Evolutionary conservation across 2,329 filamentous ascomycete species (phyloP).

Genomic region (Hirsutella minnesotensis): DNA sequence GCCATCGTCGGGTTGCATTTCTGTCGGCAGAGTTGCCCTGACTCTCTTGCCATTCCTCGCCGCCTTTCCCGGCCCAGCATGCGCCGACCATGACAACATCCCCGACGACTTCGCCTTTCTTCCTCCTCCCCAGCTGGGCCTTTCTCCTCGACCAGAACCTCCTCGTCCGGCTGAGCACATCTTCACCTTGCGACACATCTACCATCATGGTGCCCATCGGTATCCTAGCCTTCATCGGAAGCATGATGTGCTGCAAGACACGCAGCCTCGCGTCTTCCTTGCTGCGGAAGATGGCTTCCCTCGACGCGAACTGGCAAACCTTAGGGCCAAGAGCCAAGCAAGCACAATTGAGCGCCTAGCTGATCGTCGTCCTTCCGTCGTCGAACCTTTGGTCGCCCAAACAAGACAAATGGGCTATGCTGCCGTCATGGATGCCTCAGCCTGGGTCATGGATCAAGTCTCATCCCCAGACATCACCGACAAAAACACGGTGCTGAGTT

Average conservation of each 20-base stretch:
- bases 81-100: conserved; percentile 19
- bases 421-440: conserved; percentile 55
- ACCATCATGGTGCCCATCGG: conserved; percentile 76
- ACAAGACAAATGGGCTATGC: conserved; percentile 58
- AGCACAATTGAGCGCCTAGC: conserved; percentile 68
- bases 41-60: conserved; percentile 55
- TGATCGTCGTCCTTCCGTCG: conserved; percentile 62
- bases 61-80: conserved; percentile 32
- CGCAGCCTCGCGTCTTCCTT: conserved; percentile 41
- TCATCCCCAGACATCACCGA: conserved; percentile 72
- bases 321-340: conserved; percentile 52
- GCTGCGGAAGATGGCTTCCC: conserved; percentile 45
- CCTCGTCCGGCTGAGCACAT: conserved; percentile 40
- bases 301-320: conserved; percentile 35
- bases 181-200: conserved; percentile 74
- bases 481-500: conserved; percentile 68
- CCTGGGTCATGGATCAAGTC: conserved; percentile 75
- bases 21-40: conserved; percentile 51
- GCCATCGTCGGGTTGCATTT: conserved; percentile 29
- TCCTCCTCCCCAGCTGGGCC: conserved; percentile 24
- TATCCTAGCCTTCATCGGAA: conserved; percentile 68
- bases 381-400: conserved; percentile 68
- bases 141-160: conserved; percentile 29
- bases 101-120: conserved; percentile 30
- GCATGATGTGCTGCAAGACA: conserved; percentile 53